These are phyloP conservation scores for Corymbia maculata DNA, from an alignment of 345 rosid genomes.

Conservation along the genomic window DNA sequence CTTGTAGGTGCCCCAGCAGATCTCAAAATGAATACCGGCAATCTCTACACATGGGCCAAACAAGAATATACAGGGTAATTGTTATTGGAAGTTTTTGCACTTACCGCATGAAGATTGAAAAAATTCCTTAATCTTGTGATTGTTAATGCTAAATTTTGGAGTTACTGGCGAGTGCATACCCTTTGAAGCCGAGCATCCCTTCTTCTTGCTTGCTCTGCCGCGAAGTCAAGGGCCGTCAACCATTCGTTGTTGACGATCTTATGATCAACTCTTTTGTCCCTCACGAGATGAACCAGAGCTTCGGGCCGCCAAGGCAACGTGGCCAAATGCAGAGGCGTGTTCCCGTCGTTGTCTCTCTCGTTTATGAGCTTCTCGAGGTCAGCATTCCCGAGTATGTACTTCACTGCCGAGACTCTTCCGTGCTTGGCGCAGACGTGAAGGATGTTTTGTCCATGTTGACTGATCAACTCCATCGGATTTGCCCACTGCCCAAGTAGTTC, in stretches of 20 bases:
- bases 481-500: neutral
- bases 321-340: neutral
- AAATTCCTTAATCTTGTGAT: neutral
- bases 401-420: neutral
- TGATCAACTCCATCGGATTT: neutral
- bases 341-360: neutral
- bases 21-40: neutral
- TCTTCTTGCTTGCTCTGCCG: rapidly evolving
- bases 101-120: neutral
- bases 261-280: neutral
- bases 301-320: neutral
- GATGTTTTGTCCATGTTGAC: neutral
- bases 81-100: neutral
- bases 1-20: neutral
- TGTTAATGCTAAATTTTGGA: neutral
- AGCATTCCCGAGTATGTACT: neutral
- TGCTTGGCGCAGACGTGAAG: neutral
- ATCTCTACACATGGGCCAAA: neutral
- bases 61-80: neutral
- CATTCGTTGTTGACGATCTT: neutral
- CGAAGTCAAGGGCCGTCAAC: neutral
- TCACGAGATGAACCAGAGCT: neutral
- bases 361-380: neutral
- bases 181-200: neutral
- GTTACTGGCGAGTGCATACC: neutral